phyloP scores from a whole-genome alignment of 2,329 filamentous ascomycete genomes.

The Aspergillus transmontanensis region DNA sequence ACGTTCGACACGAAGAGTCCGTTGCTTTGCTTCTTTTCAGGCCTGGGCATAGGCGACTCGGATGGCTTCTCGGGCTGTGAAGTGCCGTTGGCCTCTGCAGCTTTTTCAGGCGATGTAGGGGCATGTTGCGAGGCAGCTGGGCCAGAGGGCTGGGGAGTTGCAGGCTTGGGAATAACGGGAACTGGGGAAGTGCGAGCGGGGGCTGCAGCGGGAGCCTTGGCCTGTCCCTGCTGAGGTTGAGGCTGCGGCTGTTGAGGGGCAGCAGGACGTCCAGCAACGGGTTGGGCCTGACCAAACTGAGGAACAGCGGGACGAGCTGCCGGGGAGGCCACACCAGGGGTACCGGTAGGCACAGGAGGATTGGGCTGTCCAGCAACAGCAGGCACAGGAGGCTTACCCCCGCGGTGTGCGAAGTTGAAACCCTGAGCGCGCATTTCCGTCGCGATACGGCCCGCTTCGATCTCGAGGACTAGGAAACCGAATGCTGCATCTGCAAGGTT shows the following conservation, averaged over 20 bases:
- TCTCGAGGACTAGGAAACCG: conserved; percentile 90
- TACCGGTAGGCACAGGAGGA: conserved; percentile 23
- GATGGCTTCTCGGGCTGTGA: conserved; percentile 46
- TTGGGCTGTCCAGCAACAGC: conserved; percentile 31
- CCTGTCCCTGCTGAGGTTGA: conserved; percentile 32
- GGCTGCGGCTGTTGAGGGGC: conserved; percentile 29
- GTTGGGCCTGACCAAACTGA: conserved; percentile 46
- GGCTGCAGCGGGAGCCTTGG: conserved; percentile 29
- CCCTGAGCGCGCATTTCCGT: conserved; percentile 99
- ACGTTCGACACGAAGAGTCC: conserved; percentile 90
- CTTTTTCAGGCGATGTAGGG: conserved; percentile 51
- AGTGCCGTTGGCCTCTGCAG: conserved; percentile 56
- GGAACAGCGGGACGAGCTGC: conserved; percentile 40
- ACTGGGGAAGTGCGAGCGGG: conserved; percentile 43
- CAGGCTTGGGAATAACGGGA: conserved; percentile 44
- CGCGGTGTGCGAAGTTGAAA: conserved; percentile 98
- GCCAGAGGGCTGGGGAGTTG: conserved; percentile 40
- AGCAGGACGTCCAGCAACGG: conserved; percentile 29
- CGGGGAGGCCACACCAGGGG: conserved; percentile 37
- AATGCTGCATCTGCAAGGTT: conserved; percentile 97
- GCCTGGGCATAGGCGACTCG: conserved; percentile 58
- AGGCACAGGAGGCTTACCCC: conserved; percentile 68
- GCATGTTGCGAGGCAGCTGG: conserved; percentile 45
- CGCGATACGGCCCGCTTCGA: conserved; percentile 92
- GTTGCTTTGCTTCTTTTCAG: conserved; percentile 68